Evolutionary conservation across 257 asterid genomes (phyloP), one percentile per base, ranked within the genome.

Genomic region (Echium plantagineum): DNA sequence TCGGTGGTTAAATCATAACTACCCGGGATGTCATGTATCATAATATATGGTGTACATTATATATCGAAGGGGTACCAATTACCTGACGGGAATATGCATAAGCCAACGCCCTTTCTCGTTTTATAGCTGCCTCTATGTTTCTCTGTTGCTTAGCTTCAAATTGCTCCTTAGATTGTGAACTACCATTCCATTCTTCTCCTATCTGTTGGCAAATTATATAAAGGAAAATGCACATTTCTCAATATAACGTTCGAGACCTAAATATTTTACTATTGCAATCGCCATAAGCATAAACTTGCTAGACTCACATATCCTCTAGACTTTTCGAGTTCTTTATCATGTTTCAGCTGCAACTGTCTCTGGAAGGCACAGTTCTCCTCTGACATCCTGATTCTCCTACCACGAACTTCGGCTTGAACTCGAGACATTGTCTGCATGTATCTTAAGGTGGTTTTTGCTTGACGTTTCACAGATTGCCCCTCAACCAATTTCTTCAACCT

Each of bases 31-130:
- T 28, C 32, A n/a, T n/a, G n/a, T n/a, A n/a, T n/a, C 32, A 28
- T 28, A 28, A 28, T 28, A 28, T 6, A 28, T 28, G 32, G 5
- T 28, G 4, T 28, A 28, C 32, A 28, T 6, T 28, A 0, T 3
- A 28, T 24, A n/a, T n/a, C n/a, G n/a, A n/a, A n/a, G n/a, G n/a
- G n/a, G n/a, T n/a, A n/a, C n/a, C n/a, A n/a, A n/a, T n/a, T n/a
- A n/a, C 94, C 86, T 89, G 89, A 68, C 86, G 94, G 10, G 91
- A 69, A 66, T 79, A 70, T 15, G 93, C 74, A 71, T 86, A 86
- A 70, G 95, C 97, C 81, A 89, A 67, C 20, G 97, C 84, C 46
- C 94, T 83, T 60, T 91, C 98, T 74, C 98, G 72, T 74, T 87
- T 78, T 22, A 74, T 62, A 7, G 95, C 85, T 55, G 94, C 96